These are phyloP conservation scores for Stephanodiscus minutulus DNA, from an alignment of 108 stramenopile genomes.

Conservation along the genomic window DNA sequence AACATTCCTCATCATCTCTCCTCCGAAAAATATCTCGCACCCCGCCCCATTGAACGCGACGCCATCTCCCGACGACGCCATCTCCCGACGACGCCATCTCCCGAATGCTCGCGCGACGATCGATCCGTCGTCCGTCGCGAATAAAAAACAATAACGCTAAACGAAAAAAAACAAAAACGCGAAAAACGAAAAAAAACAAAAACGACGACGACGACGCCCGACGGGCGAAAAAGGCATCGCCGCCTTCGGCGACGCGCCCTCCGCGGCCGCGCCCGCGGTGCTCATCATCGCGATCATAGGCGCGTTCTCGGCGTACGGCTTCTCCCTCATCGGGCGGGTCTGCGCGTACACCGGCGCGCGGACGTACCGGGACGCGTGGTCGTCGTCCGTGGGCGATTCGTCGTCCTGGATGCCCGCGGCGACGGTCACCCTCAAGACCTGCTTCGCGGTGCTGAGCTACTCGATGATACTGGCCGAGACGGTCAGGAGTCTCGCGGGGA, in stretches of 20 bases:
- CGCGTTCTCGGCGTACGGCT: slow-evolving; percentile 79
- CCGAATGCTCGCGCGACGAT: no score
- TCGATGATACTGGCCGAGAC: slow-evolving; percentile 92
- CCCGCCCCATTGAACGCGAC: no score
- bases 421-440: slow-evolving; percentile 80
- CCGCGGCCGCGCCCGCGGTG: slow-evolving; percentile 77
- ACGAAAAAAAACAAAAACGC: no score
- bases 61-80: no score
- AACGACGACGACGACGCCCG: no score
- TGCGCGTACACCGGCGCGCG: slow-evolving; percentile 68
- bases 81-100: no score
- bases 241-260: slow-evolving; percentile 86
- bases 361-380: slow-evolving; percentile 88
- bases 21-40: no score
- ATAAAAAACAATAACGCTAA: no score
- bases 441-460: slow-evolving; percentile 76
- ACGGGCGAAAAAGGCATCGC: slow-evolving; percentile 91
- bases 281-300: slow-evolving; percentile 75
- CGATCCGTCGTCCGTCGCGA: no score
- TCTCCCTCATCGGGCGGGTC: slow-evolving; percentile 81
- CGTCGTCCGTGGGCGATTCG: slow-evolving; percentile 53
- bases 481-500: slow-evolving; percentile 54
- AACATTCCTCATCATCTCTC: no score
- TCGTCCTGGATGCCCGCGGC: slow-evolving; percentile 80
- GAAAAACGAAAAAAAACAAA: neutral